These are phyloP conservation scores for Colletotrichum scovillei DNA, from an alignment of 2,329 filamentous ascomycete species.

Conservation along the genomic window DNA sequence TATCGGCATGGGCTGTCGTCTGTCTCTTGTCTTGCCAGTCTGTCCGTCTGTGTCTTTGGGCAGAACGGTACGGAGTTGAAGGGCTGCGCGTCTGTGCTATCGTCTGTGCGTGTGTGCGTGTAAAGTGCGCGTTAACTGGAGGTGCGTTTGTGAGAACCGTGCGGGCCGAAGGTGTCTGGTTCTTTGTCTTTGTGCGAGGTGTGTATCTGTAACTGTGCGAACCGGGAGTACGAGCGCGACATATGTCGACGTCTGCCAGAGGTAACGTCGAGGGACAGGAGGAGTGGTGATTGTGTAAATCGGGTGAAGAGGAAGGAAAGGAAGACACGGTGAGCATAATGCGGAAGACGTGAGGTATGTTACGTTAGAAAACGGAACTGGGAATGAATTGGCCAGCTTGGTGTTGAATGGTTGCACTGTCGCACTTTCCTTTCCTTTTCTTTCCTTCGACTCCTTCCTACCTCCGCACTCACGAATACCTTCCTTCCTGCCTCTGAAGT, in stretches of 20 bases:
- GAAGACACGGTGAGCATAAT: background rate
- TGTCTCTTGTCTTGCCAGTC: background rate
- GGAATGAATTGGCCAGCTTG: background rate
- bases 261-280: background rate
- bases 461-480: background rate
- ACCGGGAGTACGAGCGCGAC: background rate
- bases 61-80: no score
- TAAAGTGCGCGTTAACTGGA: background rate
- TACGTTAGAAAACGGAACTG: background rate
- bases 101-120: background rate
- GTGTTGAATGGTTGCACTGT: background rate
- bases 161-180: background rate
- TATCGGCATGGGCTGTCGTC: background rate
- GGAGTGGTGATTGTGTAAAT: background rate
- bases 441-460: background rate
- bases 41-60: background rate
- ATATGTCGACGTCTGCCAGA: background rate
- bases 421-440: background rate
- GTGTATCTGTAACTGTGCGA: background rate
- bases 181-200: background rate
- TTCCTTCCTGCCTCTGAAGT: no score
- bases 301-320: background rate
- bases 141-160: background rate
- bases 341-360: no score
- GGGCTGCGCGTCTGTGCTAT: background rate